Conservation (phyloP, 257 asterid genomes). For the Capsicum pubescens region DNA sequence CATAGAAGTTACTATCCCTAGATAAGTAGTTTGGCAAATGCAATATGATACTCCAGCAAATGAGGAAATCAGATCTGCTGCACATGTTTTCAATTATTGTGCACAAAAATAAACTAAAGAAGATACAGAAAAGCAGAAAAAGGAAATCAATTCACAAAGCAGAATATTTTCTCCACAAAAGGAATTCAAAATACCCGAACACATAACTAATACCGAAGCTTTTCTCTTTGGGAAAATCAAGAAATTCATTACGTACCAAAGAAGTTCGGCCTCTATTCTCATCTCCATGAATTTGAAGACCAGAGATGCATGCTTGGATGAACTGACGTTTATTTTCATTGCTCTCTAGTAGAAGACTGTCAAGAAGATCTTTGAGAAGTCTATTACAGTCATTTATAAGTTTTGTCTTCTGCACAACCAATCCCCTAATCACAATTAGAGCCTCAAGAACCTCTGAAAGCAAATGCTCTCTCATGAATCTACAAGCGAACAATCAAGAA, state of each 20-base stretch:
- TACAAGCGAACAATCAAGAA: slow-evolving; percentile 44
- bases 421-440: slow-evolving; percentile 93
- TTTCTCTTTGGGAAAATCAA: slow-evolving; percentile 23
- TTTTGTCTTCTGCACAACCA: slow-evolving; percentile 95
- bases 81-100: slow-evolving; percentile 1
- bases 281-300: slow-evolving; percentile 88
- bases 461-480: slow-evolving; percentile 91
- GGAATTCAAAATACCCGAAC: not conserved
- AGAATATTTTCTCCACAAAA: not conserved
- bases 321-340: slow-evolving; percentile 89
- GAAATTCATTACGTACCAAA: slow-evolving; percentile 62
- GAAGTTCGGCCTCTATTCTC: slow-evolving; percentile 86
- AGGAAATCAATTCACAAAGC: slow-evolving; percentile 12
- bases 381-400: slow-evolving; percentile 90
- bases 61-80: slow-evolving; percentile 10
- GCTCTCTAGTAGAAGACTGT: slow-evolving; percentile 93
- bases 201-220: not conserved
- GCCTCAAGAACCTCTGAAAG: slow-evolving; percentile 96
- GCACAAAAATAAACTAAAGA: slow-evolving; percentile 12
- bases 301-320: slow-evolving; percentile 95
- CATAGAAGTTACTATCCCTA: not conserved
- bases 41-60: slow-evolving; percentile 19
- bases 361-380: slow-evolving; percentile 92
- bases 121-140: not conserved
- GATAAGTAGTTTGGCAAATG: not conserved